Evolutionary conservation across 2,329 filamentous ascomycete genomes (phyloP).

Genomic region (Hymenotorrendiella dingleyae): DNA sequence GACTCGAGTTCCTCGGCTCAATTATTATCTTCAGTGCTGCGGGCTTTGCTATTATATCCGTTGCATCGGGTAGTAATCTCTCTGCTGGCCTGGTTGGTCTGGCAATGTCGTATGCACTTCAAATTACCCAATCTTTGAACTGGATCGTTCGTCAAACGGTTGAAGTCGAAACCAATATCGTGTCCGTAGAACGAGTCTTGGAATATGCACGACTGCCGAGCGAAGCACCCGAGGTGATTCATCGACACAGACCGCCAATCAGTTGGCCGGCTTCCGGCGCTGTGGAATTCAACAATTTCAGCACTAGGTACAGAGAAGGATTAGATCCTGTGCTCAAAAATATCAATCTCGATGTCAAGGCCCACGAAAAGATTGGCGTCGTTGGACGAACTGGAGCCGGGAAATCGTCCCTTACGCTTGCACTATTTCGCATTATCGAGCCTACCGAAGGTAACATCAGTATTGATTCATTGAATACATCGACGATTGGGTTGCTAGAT

Average conservation of each 20-base stretch:
- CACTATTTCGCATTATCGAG: conserved; percentile 95
- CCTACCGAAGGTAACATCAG: conserved; percentile 74
- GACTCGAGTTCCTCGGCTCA: conserved; percentile 91
- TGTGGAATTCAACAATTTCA: conserved; percentile 89
- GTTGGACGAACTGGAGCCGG: conserved; percentile 58
- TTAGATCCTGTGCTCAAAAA: conserved; percentile 91
- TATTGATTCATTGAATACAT: conserved; percentile 87
- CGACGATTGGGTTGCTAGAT: conserved; percentile 82
- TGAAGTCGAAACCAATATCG: conserved; percentile 99
- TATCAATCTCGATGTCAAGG: conserved; percentile 85
- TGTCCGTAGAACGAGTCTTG: conserved; percentile 93
- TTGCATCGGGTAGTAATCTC: conserved; percentile 59
- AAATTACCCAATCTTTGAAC: conserved; percentile 95
- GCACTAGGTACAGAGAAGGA: conserved; percentile 83
- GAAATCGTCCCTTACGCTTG: conserved; percentile 51
- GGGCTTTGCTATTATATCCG: conserved; percentile 73
- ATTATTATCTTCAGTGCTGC: conserved; percentile 87
- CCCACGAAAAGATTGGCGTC: conserved; percentile 96
- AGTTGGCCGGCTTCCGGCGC: conserved; percentile 89
- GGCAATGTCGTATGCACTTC: conserved; percentile 92
- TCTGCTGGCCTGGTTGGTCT: conserved; percentile 78
- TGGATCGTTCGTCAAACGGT: conserved; percentile 99
- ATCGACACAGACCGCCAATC: conserved; percentile 76
- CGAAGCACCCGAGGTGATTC: conserved; percentile 91
- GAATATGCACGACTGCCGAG: conserved; percentile 89